Percentiles rank a stretch among this genome's conserved stretches.
These are phyloP conservation scores for Auriscalpium microsporum DNA, from an alignment of 768 basidiomycete genomes.

Conservation along the genomic window DNA sequence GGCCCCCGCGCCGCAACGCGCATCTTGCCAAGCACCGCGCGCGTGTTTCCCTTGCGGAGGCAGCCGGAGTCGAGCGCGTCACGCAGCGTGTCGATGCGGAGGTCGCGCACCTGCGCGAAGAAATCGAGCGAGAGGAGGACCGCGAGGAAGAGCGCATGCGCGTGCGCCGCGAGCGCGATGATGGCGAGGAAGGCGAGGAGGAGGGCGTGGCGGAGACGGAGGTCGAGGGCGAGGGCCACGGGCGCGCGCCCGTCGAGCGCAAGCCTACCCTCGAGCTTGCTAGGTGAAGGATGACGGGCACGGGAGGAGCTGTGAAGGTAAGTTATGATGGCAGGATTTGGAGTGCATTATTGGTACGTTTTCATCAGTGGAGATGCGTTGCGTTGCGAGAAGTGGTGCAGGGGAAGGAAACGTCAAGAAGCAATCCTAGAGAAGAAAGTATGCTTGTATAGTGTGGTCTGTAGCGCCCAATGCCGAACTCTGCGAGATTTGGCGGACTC, in stretches of 20 bases:
- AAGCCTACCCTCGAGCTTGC: background rate
- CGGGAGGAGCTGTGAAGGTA: too few species aligned
- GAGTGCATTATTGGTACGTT: too few species aligned
- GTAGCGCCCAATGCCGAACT: too few species aligned
- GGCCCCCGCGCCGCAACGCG: conserved; percentile 78
- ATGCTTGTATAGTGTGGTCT: too few species aligned
- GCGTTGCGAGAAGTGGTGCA: too few species aligned
- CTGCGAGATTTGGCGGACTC: too few species aligned
- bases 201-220: conserved; percentile 7
- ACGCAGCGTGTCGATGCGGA: conserved; percentile 80
- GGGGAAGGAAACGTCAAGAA: too few species aligned
- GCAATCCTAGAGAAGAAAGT: too few species aligned
- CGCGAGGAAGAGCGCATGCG: conserved; percentile 14
- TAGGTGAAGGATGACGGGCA: too few species aligned
- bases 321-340: too few species aligned
- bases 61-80: conserved; percentile 78
- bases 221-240: conserved; percentile 4
- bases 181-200: conserved; percentile 6
- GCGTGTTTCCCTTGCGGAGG: conserved; percentile 80
- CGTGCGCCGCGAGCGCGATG: conserved; percentile 7
- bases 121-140: conserved; percentile 64
- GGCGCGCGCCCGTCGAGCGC: background rate
- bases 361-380: too few species aligned
- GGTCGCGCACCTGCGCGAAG: conserved; percentile 72
- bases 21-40: conserved; percentile 65